Evolutionary conservation across 192 early-diverging fungal genomes (phyloP).

Genomic region (Dimargaris xerosporica): DNA sequence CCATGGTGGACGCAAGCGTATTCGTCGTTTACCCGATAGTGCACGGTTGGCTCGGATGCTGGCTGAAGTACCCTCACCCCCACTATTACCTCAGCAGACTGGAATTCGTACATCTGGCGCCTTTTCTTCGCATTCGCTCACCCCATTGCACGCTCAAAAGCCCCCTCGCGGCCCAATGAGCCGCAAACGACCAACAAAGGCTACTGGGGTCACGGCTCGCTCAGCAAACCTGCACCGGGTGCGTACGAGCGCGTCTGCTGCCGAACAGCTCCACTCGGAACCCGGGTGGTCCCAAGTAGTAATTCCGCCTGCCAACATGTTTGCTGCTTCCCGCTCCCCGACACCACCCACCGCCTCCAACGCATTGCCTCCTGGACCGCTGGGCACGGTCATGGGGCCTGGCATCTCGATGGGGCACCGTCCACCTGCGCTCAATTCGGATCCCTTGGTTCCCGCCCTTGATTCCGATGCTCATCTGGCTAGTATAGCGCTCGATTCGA

Average conservation of each 20-base stretch:
- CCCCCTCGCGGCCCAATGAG: background rate
- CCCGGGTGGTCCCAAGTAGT: background rate
- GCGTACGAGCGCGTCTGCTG: background rate
- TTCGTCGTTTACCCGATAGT: background rate
- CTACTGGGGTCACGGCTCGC: background rate
- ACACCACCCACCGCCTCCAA: background rate
- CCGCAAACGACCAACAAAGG: background rate
- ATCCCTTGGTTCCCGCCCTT: background rate
- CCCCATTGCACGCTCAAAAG: constrained; percentile 5
- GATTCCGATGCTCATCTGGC: background rate
- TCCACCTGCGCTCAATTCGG: background rate
- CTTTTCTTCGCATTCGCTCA: background rate
- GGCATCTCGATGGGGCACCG: background rate
- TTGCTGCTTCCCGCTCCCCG: background rate
- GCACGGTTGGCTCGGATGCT: background rate
- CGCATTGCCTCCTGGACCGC: background rate
- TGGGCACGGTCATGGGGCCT: background rate
- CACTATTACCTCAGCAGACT: background rate
- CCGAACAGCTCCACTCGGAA: background rate
- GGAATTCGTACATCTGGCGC: background rate
- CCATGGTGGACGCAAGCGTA: background rate
- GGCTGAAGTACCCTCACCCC: background rate
- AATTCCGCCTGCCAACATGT: constrained; percentile 12
- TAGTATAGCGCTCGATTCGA: background rate
- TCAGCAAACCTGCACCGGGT: background rate